Conservation (phyloP, 352 stramenopile genomes). For the Phytophthora pini region DNA sequence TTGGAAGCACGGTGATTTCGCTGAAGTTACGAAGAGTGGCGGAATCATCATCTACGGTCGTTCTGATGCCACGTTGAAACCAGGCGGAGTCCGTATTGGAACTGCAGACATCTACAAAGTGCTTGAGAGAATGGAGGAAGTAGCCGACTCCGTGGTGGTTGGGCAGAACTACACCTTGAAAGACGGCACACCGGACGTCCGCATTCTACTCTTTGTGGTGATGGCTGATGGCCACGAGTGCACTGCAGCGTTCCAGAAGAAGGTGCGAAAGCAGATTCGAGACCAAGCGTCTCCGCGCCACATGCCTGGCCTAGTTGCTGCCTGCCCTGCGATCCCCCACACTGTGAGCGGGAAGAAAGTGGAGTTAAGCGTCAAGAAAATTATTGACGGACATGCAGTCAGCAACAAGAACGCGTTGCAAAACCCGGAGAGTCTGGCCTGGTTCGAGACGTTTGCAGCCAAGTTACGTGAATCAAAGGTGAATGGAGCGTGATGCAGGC, state of each 20-base stretch:
- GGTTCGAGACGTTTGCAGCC: conserved; percentile 60
- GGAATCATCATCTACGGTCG: conserved; percentile 82
- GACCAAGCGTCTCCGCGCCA: conserved; percentile 72
- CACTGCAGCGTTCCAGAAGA: conserved; percentile 57
- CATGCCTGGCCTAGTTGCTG: conserved; percentile 65
- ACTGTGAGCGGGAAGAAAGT: conserved; percentile 86
- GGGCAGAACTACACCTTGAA: conserved; percentile 67
- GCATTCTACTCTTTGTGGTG: conserved; percentile 80
- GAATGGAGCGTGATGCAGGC: conserved; percentile 4
- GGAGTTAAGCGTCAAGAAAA: conserved; percentile 82
- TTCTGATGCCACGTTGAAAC: conserved; percentile 82
- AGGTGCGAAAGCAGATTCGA: conserved; percentile 60
- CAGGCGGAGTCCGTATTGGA: conserved; percentile 77
- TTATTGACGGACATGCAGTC: conserved; percentile 64
- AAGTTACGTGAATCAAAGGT: conserved; percentile 18
- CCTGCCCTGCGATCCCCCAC: conserved; percentile 76
- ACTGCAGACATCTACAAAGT: conserved; percentile 87
- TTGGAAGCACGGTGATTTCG: conserved; percentile 88
- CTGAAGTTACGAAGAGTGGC: conserved; percentile 63
- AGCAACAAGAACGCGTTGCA: conserved; percentile 71
- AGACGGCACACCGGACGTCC: conserved; percentile 74
- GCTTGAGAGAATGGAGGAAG: conserved; percentile 67
- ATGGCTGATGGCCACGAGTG: conserved; percentile 49
- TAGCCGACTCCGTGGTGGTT: conserved; percentile 74
- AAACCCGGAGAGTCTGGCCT: conserved; percentile 69